Base-by-base conservation (phyloP, 2,329 filamentous ascomycete genomes). In the Herpotrichia juniperi region DNA sequence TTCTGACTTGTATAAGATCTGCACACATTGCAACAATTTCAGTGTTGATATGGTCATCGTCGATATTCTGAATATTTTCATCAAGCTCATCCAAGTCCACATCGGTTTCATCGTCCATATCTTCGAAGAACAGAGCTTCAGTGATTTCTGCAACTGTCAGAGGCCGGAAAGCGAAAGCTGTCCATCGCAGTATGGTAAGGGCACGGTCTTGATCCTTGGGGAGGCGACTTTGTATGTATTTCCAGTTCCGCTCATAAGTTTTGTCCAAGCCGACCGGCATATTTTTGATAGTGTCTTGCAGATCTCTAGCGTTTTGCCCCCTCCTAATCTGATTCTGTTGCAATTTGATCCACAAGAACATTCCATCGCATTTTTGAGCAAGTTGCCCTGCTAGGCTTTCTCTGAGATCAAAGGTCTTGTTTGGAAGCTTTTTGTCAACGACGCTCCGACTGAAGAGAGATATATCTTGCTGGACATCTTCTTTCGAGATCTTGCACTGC, bases 231-330 rank as follows among this genome's bases (percentile, higher is more conserved):
- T 21, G 25, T 0, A 75, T 69, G 16, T 46, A 62, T 3, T 51
- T 39, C 69, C 68, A 74, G 40, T 64, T 66, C 9, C 60, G 58
- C 7, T 73, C 61, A 22, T 76, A 76, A 0, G 73, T 47, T 1
- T 42, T 21, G 2, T 62, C 51, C 1, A 76, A 64, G 1, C 63
- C 67, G 1, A 54, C 42, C 0, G 73, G 71, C 0, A 62, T 66
- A 0, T 66, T 50, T 0, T 69, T 42, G 8, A 76, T 63, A 0
- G 54, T 51, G 4, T 56, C 40, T n/a, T 69, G 48, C 0, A 76
- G 56, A 7, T 37, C 4, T 21, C 14, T 37, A 19, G 34, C 34
- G n/a, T n/a, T 19, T 37, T 37, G 8, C 3, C 34, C 34, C 16
- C 16, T 37, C 34, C 34, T 3, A 3, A 37, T 37, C 17, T 17